A percentile compares a stretch with the other conserved stretches of the same genome.
These are phyloP conservation scores for bread wheat (Triticum aestivum) DNA, from an alignment of 176 grass and related monocot species.

Conservation along the genomic window IWGSC_CS_RefSeq_v2.1 NC_057807.1:54110380-54110879, in stretches of 20 bases:
- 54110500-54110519: constrained; percentile 77
- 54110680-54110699: constrained; percentile 7
- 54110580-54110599: constrained; percentile 34
- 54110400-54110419: constrained; percentile 65
- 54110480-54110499: constrained; percentile 85
- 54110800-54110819: constrained; percentile 25
- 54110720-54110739: constrained; percentile 27
- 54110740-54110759: constrained; percentile 22
- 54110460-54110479: constrained; percentile 75
- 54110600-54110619: constrained; percentile 23
- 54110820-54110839: constrained; percentile 1
- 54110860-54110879: background rate
- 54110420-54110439: constrained; percentile 83
- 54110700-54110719: constrained; percentile 30
- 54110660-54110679: constrained; percentile 36
- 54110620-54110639: constrained; percentile 7
- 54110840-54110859: background rate
- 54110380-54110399: constrained; percentile 65
- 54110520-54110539: constrained; percentile 74
- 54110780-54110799: constrained; percentile 7
- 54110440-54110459: constrained; percentile 89
- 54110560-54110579: background rate
- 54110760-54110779: constrained; percentile 26
- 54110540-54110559: background rate
- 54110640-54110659: constrained; percentile 38